Percentiles rank a stretch among this genome's conserved stretches.
These are phyloP conservation scores for Nitzschia sp. DNA, from an alignment of 108 stramenopile genomes.

Conservation along the genomic window DNA sequence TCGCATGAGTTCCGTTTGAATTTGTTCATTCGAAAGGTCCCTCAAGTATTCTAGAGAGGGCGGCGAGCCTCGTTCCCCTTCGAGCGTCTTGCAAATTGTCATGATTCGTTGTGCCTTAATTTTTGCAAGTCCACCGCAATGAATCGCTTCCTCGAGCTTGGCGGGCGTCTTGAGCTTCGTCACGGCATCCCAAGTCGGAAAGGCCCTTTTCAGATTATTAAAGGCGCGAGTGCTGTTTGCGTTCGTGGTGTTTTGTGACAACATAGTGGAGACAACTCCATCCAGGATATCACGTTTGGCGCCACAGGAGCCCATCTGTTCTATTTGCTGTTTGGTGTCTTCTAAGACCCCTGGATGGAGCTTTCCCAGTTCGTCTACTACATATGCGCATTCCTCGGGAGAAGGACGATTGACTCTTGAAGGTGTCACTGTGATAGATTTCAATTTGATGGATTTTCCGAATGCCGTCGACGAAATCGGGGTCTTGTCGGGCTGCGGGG, in stretches of 20 bases:
- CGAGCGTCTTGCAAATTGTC: slow-evolving; percentile 47
- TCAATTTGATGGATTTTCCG: too few species aligned
- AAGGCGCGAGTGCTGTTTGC: slow-evolving; percentile 67
- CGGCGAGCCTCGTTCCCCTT: slow-evolving; percentile 50
- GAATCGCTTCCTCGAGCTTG: slow-evolving; percentile 59
- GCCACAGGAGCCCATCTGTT: slow-evolving; percentile 19
- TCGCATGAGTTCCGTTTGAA: slow-evolving; percentile 59
- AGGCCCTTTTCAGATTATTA: slow-evolving; percentile 51
- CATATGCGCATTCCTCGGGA: slow-evolving; percentile 38
- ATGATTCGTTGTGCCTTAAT: slow-evolving; percentile 62
- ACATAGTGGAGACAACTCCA: slow-evolving; percentile 73
- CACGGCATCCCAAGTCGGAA: slow-evolving; percentile 65
- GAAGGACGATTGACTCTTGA: slow-evolving; percentile 28
- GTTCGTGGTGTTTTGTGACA: slow-evolving; percentile 82
- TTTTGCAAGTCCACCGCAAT: slow-evolving; percentile 67
- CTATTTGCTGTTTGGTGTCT: slow-evolving; percentile 46
- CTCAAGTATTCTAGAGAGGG: slow-evolving; percentile 71
- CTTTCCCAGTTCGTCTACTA: slow-evolving; percentile 42
- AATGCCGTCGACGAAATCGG: too few species aligned
- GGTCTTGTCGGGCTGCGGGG: too few species aligned
- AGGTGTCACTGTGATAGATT: too few species aligned
- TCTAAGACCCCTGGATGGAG: slow-evolving; percentile 68
- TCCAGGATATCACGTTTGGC: slow-evolving; percentile 38
- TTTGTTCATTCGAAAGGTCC: slow-evolving; percentile 45
- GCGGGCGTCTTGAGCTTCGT: slow-evolving; percentile 20